A percentile compares a stretch with the other conserved stretches of the same genome.
Conservation (phyloP, 1,284 basidiomycete genomes). For the Neonothopanus nambi region DNA sequence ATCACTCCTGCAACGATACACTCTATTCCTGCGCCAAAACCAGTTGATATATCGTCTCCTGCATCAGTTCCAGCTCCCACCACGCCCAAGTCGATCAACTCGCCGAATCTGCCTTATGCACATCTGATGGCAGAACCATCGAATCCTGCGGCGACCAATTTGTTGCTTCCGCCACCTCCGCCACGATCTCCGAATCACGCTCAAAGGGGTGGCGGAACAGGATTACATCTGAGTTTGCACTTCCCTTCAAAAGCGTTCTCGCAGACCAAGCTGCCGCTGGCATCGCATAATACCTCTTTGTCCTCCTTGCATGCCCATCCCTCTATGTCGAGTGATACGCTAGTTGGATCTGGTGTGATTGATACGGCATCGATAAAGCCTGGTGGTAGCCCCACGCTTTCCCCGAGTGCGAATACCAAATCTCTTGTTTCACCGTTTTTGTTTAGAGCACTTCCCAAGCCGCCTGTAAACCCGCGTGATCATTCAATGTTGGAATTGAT, state of each 20-base stretch:
- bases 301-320: not conserved
- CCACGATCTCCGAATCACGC: too few species aligned
- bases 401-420: not conserved
- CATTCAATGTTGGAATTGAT: conserved; percentile 62
- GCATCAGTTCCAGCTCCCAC: too few species aligned
- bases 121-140: too few species aligned
- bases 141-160: not conserved
- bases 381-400: conserved; percentile 2
- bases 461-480: conserved; percentile 59
- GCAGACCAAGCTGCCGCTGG: not conserved
- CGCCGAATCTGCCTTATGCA: too few species aligned
- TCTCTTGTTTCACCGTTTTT: conserved; percentile 13
- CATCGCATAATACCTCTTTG: not conserved
- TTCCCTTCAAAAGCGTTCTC: conserved; percentile 1
- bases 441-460: conserved; percentile 15
- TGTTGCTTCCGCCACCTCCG: too few species aligned
- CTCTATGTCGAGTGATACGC: too few species aligned
- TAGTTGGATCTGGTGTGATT: too few species aligned
- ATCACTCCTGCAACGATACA: too few species aligned
- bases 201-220: not conserved
- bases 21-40: too few species aligned
- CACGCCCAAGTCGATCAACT: too few species aligned
- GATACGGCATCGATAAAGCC: conserved; percentile 36
- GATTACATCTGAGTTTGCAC: not conserved
- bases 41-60: too few species aligned